These are phyloP conservation scores for Buxus sempervirens DNA, from an alignment of 164 flowering plant species.

Conservation along the genomic window DNA sequence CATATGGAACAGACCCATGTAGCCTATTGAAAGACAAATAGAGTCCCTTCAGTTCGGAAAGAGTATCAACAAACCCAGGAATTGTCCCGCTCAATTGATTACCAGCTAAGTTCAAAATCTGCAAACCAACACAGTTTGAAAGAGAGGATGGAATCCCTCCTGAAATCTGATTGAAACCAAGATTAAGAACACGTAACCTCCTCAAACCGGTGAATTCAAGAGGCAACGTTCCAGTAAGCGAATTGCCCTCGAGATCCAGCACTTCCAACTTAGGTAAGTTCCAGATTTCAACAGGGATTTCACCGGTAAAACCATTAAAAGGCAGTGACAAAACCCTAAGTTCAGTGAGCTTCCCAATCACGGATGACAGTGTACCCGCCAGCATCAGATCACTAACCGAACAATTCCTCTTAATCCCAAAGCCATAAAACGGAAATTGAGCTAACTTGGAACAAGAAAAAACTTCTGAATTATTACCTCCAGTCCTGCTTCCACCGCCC, in stretches of 20 bases:
- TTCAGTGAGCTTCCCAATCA: slow-evolving; percentile 39
- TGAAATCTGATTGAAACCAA: slow-evolving; percentile 43
- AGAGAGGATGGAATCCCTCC: slow-evolving; percentile 45
- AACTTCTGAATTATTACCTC: slow-evolving; percentile 26
- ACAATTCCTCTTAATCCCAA: slow-evolving; percentile 49
- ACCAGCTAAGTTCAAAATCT: slow-evolving; percentile 31
- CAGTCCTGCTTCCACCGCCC: slow-evolving; percentile 1
- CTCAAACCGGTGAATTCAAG: slow-evolving; percentile 25
- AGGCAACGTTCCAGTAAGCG: slow-evolving; percentile 35
- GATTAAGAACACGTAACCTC: slow-evolving; percentile 45
- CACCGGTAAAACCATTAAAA: slow-evolving; percentile 46
- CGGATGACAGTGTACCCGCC: slow-evolving; percentile 33
- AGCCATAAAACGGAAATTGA: slow-evolving; percentile 45
- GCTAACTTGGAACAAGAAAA: slow-evolving; percentile 29
- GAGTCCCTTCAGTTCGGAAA: slow-evolving; percentile 26
- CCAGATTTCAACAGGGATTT: slow-evolving; percentile 50
- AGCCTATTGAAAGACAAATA: slow-evolving; percentile 30
- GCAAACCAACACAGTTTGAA: slow-evolving; percentile 22
- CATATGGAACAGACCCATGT: slow-evolving; percentile 14
- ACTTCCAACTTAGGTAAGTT: slow-evolving; percentile 50
- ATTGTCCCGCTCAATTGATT: slow-evolving; percentile 24
- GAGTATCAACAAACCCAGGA: slow-evolving; percentile 10
- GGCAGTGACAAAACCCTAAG: slow-evolving; percentile 60
- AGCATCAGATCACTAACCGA: slow-evolving; percentile 22
- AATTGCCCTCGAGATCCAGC: slow-evolving; percentile 63